Evolutionary conservation across 2,329 filamentous ascomycete species (phyloP), one percentile per base, ranked within the genome.

Genomic region (Eutypella sp.): DNA sequence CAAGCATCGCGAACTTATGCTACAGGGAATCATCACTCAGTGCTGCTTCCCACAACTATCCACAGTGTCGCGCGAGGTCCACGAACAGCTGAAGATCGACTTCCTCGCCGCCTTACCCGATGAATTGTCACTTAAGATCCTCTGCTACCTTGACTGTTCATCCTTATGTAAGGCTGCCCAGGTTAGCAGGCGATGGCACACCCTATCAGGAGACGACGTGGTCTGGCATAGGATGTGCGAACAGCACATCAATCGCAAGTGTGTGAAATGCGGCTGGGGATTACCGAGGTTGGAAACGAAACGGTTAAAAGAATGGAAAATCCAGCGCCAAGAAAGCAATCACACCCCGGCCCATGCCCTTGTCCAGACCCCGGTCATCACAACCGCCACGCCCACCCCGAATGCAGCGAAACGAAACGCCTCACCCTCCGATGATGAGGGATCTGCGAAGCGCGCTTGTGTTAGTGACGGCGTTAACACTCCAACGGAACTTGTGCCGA

Each of bases 201-300:
- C 81, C 47, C 72, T 99, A 34, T 92, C 93, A n/a, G 93, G 97
- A 58, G 92, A 96, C 61, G 92, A 99, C 65, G 87, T 95, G 8
- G 92, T 99, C 4, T 99, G 93, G 93, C 88, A 96, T 62, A 87
- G 85, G 53, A 96, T 97, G 91, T 99, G 93, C 63, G 90, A 96
- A 46, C 87, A 90, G 61, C 87, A 90, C 62, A 90, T 90, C 53
- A 85, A 89, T 58, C 75, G 85, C 49, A 90, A 89, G 62, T 91
- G 87, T 63, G 86, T 79, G 66, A 92, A 97, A 63, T 99, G 93
- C 62, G 92, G 93, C 20, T 97, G 91, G 89, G 93, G 93, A 2
- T 68, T 99, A 49, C 93, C 93, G 15, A 70, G 95, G 46, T 71
- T 99, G 42, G 93, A 99, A 61, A 81, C 89, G 57, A 96, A 95